Evolutionary conservation across 2,329 filamentous ascomycete genomes (phyloP), one percentile per base, ranked within the genome.

Genomic region (Phaeosphaeriaceae sp.): DNA sequence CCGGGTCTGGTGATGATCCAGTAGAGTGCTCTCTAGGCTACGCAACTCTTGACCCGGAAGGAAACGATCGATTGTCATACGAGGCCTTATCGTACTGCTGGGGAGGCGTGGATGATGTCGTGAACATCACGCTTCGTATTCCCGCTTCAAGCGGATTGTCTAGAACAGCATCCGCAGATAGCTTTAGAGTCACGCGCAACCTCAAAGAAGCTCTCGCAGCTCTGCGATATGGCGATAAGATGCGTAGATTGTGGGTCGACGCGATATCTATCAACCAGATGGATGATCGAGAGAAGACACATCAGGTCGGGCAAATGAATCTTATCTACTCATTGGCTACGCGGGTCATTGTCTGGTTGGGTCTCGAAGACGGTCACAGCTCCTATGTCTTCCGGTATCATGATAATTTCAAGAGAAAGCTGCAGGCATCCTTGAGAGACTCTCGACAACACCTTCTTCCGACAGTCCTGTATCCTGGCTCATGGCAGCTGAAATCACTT

Each of bases 1-100:
- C 45, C 22, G 45, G 45, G 20, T 17, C 20, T 7, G 20, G 22
- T 7, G 15, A 20, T 11, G 45, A 22, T 7, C 45, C 45, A 25
- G 15, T 47, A 25, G 45, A 25, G 22, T 47, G 45, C 45, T 47
- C 45, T 15, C 13, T 47, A 19, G 45, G 22, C 20, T 47, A 47
- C 17, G 15, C 45, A 13, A 47, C 45, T 2, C 22, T 47, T 36
- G 41, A 47, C 5, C 15, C 45, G 3, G 17, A 13, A 17, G 7
- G 45, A 20, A 21, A 47, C 20, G 20, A 47, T 17, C 45, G 15
- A 24, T 7, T 25, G 15, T 33, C 52, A 5, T 57, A 54, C 27
- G 50, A 53, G 22, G 51, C 55, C 11, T 44, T 51, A 6, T 58
- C 51, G 15, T 58, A 58, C 42, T 51, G 49, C 3, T 54, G 56